Conservation (phyloP, 2,329 filamentous ascomycete species). For the Aureobasidium namibiae region DNA sequence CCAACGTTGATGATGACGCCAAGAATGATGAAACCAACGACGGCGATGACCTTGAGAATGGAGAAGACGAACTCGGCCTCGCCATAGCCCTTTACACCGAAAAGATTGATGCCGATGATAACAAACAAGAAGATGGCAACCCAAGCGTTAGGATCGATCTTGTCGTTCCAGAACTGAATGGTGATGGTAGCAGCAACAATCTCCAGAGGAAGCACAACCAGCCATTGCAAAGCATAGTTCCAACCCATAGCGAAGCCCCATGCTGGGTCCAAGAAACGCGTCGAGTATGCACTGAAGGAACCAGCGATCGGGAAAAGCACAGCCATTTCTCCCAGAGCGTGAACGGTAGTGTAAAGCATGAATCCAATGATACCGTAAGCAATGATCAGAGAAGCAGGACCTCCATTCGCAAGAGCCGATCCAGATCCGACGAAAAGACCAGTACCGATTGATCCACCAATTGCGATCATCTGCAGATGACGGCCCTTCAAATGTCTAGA, state of each 20-base stretch:
- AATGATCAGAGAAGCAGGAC: conserved; percentile 68
- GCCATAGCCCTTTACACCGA: conserved; percentile 80
- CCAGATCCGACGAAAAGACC: conserved; percentile 64
- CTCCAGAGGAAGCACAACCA: conserved; percentile 73
- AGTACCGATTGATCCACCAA: conserved; percentile 77
- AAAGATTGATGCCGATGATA: conserved; percentile 77
- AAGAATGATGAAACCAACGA: conserved; percentile 83
- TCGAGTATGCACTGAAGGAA: conserved; percentile 87
- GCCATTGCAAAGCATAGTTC: conserved; percentile 81
- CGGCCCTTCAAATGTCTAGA: conserved; percentile 67
- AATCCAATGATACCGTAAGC: conserved; percentile 66
- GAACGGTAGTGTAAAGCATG: conserved; percentile 89
- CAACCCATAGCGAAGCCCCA: conserved; percentile 37
- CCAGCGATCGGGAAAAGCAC: conserved; percentile 86
- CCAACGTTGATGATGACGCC: conserved; percentile 81
- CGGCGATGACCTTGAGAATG: conserved; percentile 74
- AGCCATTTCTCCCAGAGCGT: conserved; percentile 82
- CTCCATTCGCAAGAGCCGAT: conserved; percentile 58
- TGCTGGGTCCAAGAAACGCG: conserved; percentile 82
- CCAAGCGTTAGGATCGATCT: conserved; percentile 62
- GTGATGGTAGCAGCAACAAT: conserved; percentile 82
- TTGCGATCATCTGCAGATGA: conserved; percentile 96
- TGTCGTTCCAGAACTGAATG: conserved; percentile 63
- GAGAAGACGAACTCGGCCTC: conserved; percentile 86
- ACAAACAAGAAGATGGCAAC: conserved; percentile 71